Evolutionary conservation across 139 green algal species (phyloP).

Genomic region (Picochlorum sp.): DNA sequence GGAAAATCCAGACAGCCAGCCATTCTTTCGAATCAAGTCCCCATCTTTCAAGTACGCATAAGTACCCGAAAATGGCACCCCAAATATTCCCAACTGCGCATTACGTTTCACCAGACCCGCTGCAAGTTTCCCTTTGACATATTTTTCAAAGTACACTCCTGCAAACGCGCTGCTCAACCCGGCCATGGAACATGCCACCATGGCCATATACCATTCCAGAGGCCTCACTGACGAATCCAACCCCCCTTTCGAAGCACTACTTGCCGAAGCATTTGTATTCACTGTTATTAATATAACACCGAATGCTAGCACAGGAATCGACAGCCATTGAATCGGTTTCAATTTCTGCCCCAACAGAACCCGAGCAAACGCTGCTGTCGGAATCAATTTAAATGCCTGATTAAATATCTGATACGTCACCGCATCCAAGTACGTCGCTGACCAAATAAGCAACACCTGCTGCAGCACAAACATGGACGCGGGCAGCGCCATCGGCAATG

Average conservation of each 20-base stretch:
- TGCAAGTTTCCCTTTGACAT: conserved; percentile 37
- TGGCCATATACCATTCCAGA: conserved; percentile 18
- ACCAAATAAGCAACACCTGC: conserved; percentile 43
- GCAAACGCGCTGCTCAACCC: conserved; percentile 44
- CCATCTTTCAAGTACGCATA: conserved; percentile 20
- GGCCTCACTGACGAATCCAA: background rate
- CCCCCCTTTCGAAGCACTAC: background rate
- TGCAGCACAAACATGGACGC: conserved; percentile 50
- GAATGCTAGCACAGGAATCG: conserved; percentile 33
- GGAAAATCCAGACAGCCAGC: conserved; percentile 31
- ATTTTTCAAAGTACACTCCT: conserved; percentile 18
- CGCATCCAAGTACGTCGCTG: conserved; percentile 40
- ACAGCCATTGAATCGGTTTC: conserved; percentile 36
- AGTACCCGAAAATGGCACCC: conserved; percentile 21
- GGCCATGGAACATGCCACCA: conserved; percentile 31
- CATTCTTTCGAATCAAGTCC: conserved; percentile 4
- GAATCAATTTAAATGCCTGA: conserved; percentile 50
- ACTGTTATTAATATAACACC: conserved; percentile 43
- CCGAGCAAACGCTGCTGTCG: conserved; percentile 41
- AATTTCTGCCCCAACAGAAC: conserved; percentile 44
- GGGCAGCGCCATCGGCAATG: conserved; percentile 36
- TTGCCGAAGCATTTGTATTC: conserved; percentile 8
- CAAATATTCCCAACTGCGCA: conserved; percentile 39
- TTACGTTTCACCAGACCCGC: conserved; percentile 38
- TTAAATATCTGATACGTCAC: conserved; percentile 51